Percentiles rank a stretch among this genome's conserved stretches.
Evolutionary conservation across 208 protist genomes (phyloP).

Genomic region (Angomonas deanei): DNA sequence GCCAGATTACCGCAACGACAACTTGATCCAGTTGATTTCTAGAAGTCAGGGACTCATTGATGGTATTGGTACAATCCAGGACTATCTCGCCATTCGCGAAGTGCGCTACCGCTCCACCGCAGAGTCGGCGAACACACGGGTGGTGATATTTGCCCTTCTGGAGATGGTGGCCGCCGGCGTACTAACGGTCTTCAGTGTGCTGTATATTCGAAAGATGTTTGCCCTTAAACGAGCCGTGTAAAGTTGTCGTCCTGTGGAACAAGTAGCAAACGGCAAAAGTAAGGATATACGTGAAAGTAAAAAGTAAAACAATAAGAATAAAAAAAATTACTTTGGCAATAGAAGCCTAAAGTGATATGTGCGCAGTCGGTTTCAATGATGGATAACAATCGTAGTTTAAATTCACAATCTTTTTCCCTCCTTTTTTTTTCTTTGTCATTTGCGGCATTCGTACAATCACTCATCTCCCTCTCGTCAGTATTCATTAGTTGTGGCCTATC

Average conservation of each 20-base stretch:
- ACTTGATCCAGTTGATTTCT: constrained; percentile 8
- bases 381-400: too few relatives aligned
- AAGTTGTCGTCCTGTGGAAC: neutral
- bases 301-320: neutral
- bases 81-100: constrained; percentile 58
- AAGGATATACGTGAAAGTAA: neutral
- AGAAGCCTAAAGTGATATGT: too few relatives aligned
- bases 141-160: constrained; percentile 71
- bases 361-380: too few relatives aligned
- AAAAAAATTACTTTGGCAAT: constrained; percentile 1
- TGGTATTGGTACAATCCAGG: constrained; percentile 78
- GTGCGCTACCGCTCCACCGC: constrained; percentile 65
- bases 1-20: neutral
- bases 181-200: constrained; percentile 71
- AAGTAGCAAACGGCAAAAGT: too few relatives aligned
- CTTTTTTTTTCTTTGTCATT: constrained; percentile 7
- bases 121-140: constrained; percentile 79
- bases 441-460: too few relatives aligned
- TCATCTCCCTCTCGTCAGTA: too few relatives aligned
- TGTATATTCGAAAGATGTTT: constrained; percentile 73
- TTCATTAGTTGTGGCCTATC: neutral
- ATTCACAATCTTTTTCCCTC: constrained; percentile 6
- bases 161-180: constrained; percentile 60
- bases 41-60: constrained; percentile 56
- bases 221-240: constrained; percentile 73